Conservation (phyloP, 257 asterid species). For the Voacanga thouarsii region DNA sequence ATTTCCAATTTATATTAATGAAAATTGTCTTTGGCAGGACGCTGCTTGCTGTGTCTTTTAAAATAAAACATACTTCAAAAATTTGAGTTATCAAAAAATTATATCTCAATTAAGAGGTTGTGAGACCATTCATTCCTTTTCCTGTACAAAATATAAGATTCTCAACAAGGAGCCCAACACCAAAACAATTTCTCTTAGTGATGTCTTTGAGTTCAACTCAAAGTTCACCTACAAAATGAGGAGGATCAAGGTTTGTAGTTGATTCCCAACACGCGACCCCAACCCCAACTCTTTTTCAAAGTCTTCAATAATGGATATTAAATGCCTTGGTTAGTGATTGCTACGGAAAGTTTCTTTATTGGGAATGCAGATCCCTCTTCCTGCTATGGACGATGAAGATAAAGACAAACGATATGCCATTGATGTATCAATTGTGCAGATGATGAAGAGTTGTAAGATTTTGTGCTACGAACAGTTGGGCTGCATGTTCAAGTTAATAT, state of each 20-base stretch:
- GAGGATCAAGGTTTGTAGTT: constrained; percentile 71
- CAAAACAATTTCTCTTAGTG: constrained; percentile 73
- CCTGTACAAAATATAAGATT: constrained; percentile 98
- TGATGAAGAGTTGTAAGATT: constrained; percentile 96
- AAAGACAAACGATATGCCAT: constrained; percentile 96
- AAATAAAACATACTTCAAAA: constrained; percentile 42
- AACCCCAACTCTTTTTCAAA: no score
- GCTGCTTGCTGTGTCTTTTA: no score
- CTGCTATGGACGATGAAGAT: constrained; percentile 98
- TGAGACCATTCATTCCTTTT: constrained; percentile 88
- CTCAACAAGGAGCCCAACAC: constrained; percentile 96
- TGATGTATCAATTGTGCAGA: constrained; percentile 96
- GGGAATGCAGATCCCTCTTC: no score
- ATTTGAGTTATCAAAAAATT: constrained; percentile 85
- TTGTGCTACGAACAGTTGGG: constrained; percentile 95
- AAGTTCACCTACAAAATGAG: constrained; percentile 96
- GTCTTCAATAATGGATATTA: neutral
- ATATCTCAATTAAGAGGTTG: constrained; percentile 87
- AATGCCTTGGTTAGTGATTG: neutral
- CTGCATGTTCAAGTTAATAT: constrained; percentile 87
- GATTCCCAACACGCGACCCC: neutral
- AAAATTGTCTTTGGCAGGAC: neutral
- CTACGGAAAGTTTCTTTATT: neutral
- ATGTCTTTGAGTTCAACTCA: constrained; percentile 81
- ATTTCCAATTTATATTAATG: neutral